Base-by-base conservation (phyloP, 306 rosid species). In the Vicia faba region DNA sequence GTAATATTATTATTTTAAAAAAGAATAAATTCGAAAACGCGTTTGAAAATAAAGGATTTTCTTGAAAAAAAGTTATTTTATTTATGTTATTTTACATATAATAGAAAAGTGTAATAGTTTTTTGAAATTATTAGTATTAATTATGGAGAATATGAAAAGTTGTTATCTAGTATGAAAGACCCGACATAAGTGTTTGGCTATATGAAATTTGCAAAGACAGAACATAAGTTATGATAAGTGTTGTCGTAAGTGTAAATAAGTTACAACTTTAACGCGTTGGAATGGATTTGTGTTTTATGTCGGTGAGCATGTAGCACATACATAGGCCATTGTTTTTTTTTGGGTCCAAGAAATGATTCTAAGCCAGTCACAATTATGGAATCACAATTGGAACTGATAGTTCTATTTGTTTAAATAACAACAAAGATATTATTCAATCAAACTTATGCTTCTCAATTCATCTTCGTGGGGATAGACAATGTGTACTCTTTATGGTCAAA, bases 231-330 rank as follows among this genome's bases (percentile, higher is more conserved):
- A 33, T 33, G 38, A 33, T 33, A 33, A 33, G 19, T 44, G 35
- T 36, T 49, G 46, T 45, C 28, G 39, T 44, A 23, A 54, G 33
- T 43, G 54, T 33, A 43, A 69, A 53, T 33, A 53, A 49, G 61
- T 60, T 60, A 16, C 1, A 49, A 18, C 26, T 11, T 49, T 8
- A 49, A 53, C 74, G 79, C 70, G 74, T 75, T 68, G 19, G 18
- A 3, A 49, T 40, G 64, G 20, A 11, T 28, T 36, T 51, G 45
- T 50, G 12, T 51, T 61, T 40, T 61, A 55, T 68, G 79, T 75
- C 79, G 79, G 80, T 75, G 71, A 55, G 41, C 51, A 62, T 75
- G 64, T 53, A 31, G 49, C 70, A 60, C 28, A 26, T 64, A 60
- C 18, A 26, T 15, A 48, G 4, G 63, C 18, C 69, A n/a, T 8